Evolutionary conservation across 305 asterid species (phyloP).

Genomic region (Rubia balearica): DNA sequence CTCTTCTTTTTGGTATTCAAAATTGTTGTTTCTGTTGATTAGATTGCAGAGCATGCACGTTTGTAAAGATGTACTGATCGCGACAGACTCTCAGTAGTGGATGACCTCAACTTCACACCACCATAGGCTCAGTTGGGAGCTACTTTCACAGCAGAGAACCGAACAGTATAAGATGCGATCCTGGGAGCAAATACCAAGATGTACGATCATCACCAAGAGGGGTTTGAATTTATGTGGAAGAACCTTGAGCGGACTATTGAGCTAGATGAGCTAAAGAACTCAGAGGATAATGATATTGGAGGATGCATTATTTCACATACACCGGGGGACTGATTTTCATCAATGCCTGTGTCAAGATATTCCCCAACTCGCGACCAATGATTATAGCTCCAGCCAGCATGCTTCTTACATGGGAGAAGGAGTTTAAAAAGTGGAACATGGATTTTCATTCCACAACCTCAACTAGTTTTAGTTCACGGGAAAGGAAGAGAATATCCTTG

Average conservation of each 20-base stretch:
- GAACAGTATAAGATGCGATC: constrained; percentile 54
- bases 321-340: constrained; percentile 56
- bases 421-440: constrained; percentile 56
- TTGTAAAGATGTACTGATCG: too few relatives aligned
- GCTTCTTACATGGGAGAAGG: constrained; percentile 70
- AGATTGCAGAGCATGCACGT: too few relatives aligned
- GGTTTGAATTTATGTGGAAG: constrained; percentile 67
- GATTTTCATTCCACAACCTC: constrained; percentile 53
- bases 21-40: too few relatives aligned
- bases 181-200: constrained; percentile 33
- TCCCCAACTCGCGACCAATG: constrained; percentile 43
- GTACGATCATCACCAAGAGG: constrained; percentile 66
- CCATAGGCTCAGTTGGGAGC: constrained; percentile 17
- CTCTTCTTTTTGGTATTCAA: too few relatives aligned
- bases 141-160: not conserved
- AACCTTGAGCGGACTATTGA: constrained; percentile 48
- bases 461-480: constrained; percentile 27
- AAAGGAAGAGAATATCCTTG: constrained; percentile 25
- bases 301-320: constrained; percentile 85
- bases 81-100: not conserved
- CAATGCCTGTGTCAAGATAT: constrained; percentile 38
- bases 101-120: not conserved
- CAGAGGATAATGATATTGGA: constrained; percentile 19
- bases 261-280: constrained; percentile 30
- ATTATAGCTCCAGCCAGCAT: constrained; percentile 54